Conservation (phyloP, 2,329 filamentous ascomycete genomes). For the Neonectria coccinea region DNA sequence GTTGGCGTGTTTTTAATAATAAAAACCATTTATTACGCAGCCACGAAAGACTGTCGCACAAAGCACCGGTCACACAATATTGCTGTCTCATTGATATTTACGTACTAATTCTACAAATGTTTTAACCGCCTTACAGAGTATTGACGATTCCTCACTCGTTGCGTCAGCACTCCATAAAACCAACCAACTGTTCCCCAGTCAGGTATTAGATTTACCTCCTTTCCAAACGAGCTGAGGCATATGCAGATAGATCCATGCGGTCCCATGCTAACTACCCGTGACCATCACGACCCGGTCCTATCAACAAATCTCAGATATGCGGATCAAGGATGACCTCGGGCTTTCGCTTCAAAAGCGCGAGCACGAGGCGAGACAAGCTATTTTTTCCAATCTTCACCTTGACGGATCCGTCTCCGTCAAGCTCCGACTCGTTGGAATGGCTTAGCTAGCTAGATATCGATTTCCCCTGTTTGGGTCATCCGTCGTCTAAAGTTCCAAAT, state of each 20-base stretch:
- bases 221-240: constrained; percentile 5
- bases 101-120: no score
- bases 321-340: constrained; percentile 10
- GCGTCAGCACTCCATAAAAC: not conserved
- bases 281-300: not conserved
- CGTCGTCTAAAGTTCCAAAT: not conserved
- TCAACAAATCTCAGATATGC: constrained; percentile 3
- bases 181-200: constrained; percentile 1
- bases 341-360: not conserved
- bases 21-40: not conserved
- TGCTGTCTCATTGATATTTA: not conserved
- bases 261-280: constrained; percentile 9
- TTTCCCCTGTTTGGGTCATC: constrained; percentile 12
- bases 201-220: not conserved
- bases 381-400: constrained; percentile 7
- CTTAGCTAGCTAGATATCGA: not conserved
- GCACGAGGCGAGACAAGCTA: not conserved
- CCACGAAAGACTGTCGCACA: not conserved
- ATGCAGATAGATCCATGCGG: constrained; percentile 9
- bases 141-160: not conserved
- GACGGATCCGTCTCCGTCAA: not conserved
- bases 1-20: not conserved
- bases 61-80: not conserved
- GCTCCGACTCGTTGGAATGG: not conserved
- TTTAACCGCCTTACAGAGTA: not conserved